Conservation (phyloP, 2,329 filamentous ascomycete species). For the Rhynchosporium agropyri region DNA sequence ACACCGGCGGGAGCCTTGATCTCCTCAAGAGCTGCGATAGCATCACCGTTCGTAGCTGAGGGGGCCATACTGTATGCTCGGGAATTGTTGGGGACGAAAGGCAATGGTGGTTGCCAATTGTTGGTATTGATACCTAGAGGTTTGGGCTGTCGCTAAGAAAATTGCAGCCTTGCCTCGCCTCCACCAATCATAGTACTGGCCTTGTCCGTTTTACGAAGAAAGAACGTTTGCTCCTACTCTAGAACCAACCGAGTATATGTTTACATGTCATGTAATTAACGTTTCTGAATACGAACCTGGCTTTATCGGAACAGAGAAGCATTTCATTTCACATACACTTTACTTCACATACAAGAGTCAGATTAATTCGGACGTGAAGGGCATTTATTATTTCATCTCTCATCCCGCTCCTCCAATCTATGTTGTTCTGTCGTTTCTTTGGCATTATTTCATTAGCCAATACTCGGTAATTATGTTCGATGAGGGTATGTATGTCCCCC, state of each 20-base stretch:
- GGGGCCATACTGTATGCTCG: constrained; percentile 38
- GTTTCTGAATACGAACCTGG: too few species aligned
- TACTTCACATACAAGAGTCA: too few species aligned
- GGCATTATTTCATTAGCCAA: constrained; percentile 14
- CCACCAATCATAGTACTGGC: constrained; percentile 18
- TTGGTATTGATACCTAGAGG: neutral
- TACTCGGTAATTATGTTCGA: constrained; percentile 29
- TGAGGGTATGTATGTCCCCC: constrained; percentile 17
- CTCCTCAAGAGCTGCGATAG: constrained; percentile 59
- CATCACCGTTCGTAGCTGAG: constrained; percentile 52
- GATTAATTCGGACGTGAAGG: neutral
- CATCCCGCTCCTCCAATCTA: constrained; percentile 23
- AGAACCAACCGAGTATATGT: too few species aligned
- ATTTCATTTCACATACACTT: too few species aligned
- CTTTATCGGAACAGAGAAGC: too few species aligned
- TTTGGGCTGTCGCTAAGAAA: constrained; percentile 16
- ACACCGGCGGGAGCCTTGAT: constrained; percentile 80
- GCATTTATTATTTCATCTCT: constrained; percentile 20
- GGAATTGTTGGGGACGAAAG: constrained; percentile 3
- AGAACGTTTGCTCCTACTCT: neutral
- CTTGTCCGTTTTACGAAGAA: neutral
- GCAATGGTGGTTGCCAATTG: neutral
- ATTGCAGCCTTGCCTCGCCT: constrained; percentile 24
- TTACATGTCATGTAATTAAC: too few species aligned
- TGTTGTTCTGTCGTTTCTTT: constrained; percentile 18